Evolutionary conservation across 495 filamentous ascomycete species (phyloP), one percentile per base, ranked within the genome.

Genomic region (Trypethelium eluteriae): DNA sequence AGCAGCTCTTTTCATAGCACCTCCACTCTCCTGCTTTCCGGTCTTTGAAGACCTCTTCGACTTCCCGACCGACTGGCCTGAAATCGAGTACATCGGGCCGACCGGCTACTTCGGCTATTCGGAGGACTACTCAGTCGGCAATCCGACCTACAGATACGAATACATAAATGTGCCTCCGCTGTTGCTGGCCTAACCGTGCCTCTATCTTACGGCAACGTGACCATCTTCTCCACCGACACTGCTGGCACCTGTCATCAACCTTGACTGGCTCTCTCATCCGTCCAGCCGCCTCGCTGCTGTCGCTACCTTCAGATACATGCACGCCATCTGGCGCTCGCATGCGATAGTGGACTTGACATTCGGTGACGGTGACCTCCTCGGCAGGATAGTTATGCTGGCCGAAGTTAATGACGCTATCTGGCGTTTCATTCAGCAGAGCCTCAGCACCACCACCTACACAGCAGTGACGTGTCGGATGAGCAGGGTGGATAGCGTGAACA

Each of bases 51-150:
- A 72, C 35, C 78, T 86, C 11, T 66, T 69, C n/a, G 63, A 57
- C 44, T 82, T 82, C 61, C 79, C 84, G 0, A 7, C 64, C 0
- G 84, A 87, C 70, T 88, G 85, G 84, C 85, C 84, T 0, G 83
- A 86, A 38, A 67, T 85, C 25, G 82, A 86, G 74, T 83, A 79
- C 68, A 39, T 84, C 25, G 16, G 67, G 14, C 46, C 65, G 36
- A 62, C 34, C 57, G 71, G 72, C 67, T 77, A 64, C 53, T 56
- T 71, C 36, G 76, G 75, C 46, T 36, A 75, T 49, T 67, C 63
- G 7, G 34, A 64, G 0, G 63, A 64, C 39, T 41, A 11, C 25
- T 18, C 32, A n/a, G 32, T 61, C 18, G 38, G n/a, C 41, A 16
- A 63, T 47, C 62, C 70, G 34, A 76, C 73, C 38, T 53, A 62